A percentile compares a stretch with the other conserved stretches of the same genome.
These are phyloP conservation scores for Aspergillus aculeatinus DNA, from an alignment of 2,329 filamentous ascomycete genomes.

Conservation along the genomic window DNA sequence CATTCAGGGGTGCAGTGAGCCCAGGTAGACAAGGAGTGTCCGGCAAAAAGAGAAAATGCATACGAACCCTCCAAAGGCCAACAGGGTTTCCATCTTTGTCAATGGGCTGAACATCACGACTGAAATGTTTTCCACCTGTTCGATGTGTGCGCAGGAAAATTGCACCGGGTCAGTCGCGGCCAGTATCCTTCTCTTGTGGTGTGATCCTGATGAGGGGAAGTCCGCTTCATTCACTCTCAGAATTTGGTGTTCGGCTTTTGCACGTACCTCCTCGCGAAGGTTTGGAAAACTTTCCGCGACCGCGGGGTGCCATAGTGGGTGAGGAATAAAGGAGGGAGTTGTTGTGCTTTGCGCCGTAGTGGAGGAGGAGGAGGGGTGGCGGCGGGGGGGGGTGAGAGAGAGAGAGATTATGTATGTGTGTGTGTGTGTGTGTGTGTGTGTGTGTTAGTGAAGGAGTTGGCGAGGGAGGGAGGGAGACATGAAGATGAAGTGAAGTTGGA, in stretches of 20 bases:
- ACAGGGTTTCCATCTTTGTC: conserved; percentile 87
- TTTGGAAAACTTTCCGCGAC: conserved; percentile 93
- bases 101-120: conserved; percentile 81
- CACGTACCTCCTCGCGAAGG: conserved; percentile 80
- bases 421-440: neutral
- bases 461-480: neutral
- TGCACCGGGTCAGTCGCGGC: neutral
- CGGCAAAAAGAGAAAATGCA: conserved; percentile 3
- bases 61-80: conserved; percentile 77
- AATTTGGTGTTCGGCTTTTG: neutral
- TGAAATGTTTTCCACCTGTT: conserved; percentile 91
- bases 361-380: too few relatives aligned
- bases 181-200: neutral
- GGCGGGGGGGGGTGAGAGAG: neutral
- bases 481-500: neutral
- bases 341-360: neutral
- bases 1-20: too few relatives aligned
- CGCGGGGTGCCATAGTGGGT: conserved; percentile 53
- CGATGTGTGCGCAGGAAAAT: neutral
- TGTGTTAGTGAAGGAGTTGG: neutral
- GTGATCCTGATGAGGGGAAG: neutral
- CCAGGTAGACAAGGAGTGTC: too few relatives aligned
- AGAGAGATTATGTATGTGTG: neutral
- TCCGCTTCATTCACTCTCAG: neutral
- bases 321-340: neutral